Evolutionary conservation across 306 rosid species (phyloP), one percentile per base, ranked within the genome.

Genomic region (Rosa rugosa): DNA sequence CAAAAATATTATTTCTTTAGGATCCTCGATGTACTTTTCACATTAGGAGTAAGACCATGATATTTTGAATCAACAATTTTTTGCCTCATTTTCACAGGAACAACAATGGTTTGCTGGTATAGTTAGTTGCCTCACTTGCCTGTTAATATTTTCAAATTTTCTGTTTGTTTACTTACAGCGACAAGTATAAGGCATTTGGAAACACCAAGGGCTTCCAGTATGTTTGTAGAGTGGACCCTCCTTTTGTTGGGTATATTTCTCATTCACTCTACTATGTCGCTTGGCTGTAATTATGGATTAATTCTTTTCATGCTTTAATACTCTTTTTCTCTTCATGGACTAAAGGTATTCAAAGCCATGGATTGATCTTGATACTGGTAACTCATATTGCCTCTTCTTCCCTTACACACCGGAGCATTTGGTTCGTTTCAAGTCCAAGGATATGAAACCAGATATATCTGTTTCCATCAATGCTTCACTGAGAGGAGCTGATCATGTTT

Each of bases 331-430:
- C 11, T 76, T 74, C 54, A 31, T 83, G 84, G 46, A 79, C 77
- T 87, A 78, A 85, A 94, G 99, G 86, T 88, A 91, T 42, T 87
- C 88, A 76, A 92, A 91, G 80, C 97, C 97, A 62, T 92, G 99
- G 99, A 73, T 85, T 84, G 97, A 94, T 90, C 85, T 85, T 80
- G 89, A 86, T 78, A 78, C 87, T 27, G 91, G 93, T 81, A 84
- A 84, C 73, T 82, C 91, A 71, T 92, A 84, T 83, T 94, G 99
- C 86, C 90, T 92, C 81, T 94, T 92, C 81, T 92, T 89, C 86
- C 97, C 99, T 23, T 90, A 92, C 91, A 69, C 94, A 23, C 97
- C 99, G 2, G 99, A 87, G 96, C 92, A 92, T 84, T 81, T 94
- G 90, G 92, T 86, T 79, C 91, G 75, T 73, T 88, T 86, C 66